Evolutionary conservation across 2,329 filamentous ascomycete genomes (phyloP).

Genomic region (Monosporascus sp.): DNA sequence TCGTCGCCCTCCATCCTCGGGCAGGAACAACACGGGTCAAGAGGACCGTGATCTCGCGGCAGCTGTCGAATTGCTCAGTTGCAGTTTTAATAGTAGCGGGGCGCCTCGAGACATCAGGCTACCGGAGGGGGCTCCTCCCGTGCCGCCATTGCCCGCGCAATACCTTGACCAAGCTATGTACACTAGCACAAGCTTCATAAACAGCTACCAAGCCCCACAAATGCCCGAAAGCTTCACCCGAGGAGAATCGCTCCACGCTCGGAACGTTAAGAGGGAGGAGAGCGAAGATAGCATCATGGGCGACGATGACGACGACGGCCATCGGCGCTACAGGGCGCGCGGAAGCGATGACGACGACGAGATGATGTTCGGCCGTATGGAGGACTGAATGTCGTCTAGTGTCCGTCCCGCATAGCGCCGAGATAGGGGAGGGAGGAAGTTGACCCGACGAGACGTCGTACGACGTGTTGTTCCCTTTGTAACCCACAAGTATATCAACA

Average conservation of each 20-base stretch:
- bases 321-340: slow-evolving; percentile 51
- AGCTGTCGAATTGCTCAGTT: slow-evolving; percentile 83
- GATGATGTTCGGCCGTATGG: slow-evolving; percentile 93
- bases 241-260: slow-evolving; percentile 45
- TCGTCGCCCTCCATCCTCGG: slow-evolving; percentile 72
- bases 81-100: slow-evolving; percentile 76
- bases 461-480: slow-evolving; percentile 43
- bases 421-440: background rate
- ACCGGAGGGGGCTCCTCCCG: slow-evolving; percentile 72
- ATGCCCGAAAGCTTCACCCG: slow-evolving; percentile 61
- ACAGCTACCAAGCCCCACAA: slow-evolving; percentile 55
- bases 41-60: slow-evolving; percentile 86
- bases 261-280: slow-evolving; percentile 65
- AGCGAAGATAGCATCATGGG: slow-evolving; percentile 58
- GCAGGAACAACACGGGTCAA: slow-evolving; percentile 67
- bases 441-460: slow-evolving; percentile 19
- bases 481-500: slow-evolving; percentile 38
- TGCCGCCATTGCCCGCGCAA: slow-evolving; percentile 78
- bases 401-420: background rate
- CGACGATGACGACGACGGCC: slow-evolving; percentile 56
- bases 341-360: slow-evolving; percentile 83
- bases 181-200: slow-evolving; percentile 57
- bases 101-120: slow-evolving; percentile 61
- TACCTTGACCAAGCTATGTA: slow-evolving; percentile 62
- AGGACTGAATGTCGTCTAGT: slow-evolving; percentile 55